These are phyloP conservation scores for Clitopilus passeckerianus DNA, from an alignment of 768 basidiomycete genomes.

Conservation along the genomic window DNA sequence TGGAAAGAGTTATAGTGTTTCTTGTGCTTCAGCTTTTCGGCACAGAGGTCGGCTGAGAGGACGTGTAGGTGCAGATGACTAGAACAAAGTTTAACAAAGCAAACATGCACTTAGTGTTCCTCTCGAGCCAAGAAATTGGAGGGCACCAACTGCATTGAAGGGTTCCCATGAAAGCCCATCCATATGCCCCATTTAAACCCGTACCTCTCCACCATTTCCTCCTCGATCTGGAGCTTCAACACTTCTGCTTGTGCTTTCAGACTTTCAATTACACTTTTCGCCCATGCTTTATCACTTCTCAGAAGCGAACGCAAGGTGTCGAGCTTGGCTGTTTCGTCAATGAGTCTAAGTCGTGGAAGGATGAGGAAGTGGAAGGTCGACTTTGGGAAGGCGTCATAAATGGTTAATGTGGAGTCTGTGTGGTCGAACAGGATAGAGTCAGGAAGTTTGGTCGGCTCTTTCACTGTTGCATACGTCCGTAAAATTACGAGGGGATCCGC, in stretches of 20 bases:
- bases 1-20: constrained; percentile 92
- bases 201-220: constrained; percentile 74
- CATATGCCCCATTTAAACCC: constrained; percentile 75
- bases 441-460: constrained; percentile 49
- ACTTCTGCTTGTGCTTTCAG: constrained; percentile 53
- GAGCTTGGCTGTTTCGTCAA: constrained; percentile 31
- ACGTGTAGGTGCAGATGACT: constrained; percentile 87
- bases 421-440: constrained; percentile 55
- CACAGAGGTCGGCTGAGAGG: constrained; percentile 72
- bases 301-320: constrained; percentile 53
- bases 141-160: constrained; percentile 76
- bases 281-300: constrained; percentile 45
- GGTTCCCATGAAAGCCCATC: constrained; percentile 81
- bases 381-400: constrained; percentile 79
- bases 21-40: constrained; percentile 73
- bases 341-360: constrained; percentile 55
- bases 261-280: constrained; percentile 46
- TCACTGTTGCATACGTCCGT: constrained; percentile 50
- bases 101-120: constrained; percentile 1
- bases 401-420: constrained; percentile 49
- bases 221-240: constrained; percentile 57
- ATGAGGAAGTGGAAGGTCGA: constrained; percentile 86
- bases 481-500: constrained; percentile 43
- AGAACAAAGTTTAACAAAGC: not conserved
- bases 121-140: not conserved